Base-by-base conservation (phyloP, 495 filamentous ascomycete genomes). In the Neurospora sp. region DNA sequence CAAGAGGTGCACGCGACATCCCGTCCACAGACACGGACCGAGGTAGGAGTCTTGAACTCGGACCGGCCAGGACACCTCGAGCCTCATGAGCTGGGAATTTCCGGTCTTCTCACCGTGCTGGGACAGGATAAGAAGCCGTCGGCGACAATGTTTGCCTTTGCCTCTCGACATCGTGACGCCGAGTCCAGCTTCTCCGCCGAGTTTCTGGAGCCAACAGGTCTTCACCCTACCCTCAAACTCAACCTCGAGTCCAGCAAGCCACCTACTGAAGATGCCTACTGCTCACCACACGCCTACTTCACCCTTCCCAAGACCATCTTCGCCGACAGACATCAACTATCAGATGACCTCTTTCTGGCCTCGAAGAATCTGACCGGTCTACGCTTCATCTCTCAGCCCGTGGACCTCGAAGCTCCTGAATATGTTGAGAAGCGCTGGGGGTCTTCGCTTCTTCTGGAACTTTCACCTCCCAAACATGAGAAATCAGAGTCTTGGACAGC, bases 351-450 rank as follows among this genome's bases (percentile, higher is more conserved):
- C 37, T 83, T 83, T 73, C 75, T 85, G 60, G 75, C 87, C 23
- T 93, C 92, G 2, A 93, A 96, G 70, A 91, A 94, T 77, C 84
- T 99, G 66, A 86, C 84, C 35, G 82, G 86, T 1, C 81, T 98
- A 49, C 89, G 88, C 49, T 89, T 89, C 71, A 86, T 93, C 66
- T 88, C 90, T 44, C 91, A 93, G 49, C 93, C 93, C 60, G 93
- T 93, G 4, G 96, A 98, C 76, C 93, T 99, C 69, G 96, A 99
- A 82, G 93, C 93, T 0, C 96, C 96, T 11, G 91, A 91, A 75
- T 99, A 96, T 86, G 89, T 89, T 12, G 85, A 93, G 60, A 79
- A 86, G 35, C 78, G 86, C 72, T 98, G 96, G 96, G 96, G 96
- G 23, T 93, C 91, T 14, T 89, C 87, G 12, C 84, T 95, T 72